Base-by-base conservation (phyloP, 148 eudicot genomes). In the Pharnaceum exiguum region DNA sequence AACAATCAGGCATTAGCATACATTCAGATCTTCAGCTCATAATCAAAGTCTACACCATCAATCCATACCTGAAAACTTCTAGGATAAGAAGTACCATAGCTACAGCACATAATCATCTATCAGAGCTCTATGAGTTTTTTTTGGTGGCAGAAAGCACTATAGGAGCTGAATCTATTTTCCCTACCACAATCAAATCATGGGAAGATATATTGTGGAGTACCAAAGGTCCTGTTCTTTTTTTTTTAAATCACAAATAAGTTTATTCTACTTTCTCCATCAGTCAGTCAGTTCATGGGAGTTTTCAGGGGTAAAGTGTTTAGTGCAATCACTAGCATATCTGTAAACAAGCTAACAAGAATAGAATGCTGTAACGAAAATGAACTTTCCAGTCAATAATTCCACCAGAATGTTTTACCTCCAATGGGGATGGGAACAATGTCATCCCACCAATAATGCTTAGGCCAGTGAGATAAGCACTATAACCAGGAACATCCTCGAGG, bases 401-500 rank as follows among this genome's bases (percentile, higher is more conserved):
- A 32, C 26, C 55, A 33, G 3, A 55, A 32, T 12, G 69, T 16
- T 16, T 21, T 82, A 83, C 86, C 96, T 80, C 87, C 51, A 85
- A 18, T 45, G 89, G 85, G 55, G 94, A 87, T 28, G 86, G 77
- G 71, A 87, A 91, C 77, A 91, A 70, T 43, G 98, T 78, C 93
- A 84, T 84, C 51, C 98, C 98, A 59, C 98, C 98, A 46, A 91
- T 81, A 50, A 91, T 87, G 75, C 98, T 88, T 40, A 91, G 95
- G 11, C 88, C 96, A 0, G 96, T 91, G 24, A 91, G 90, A 66
- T 91, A 91, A 1, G 83, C 75, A 61, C 70, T 88, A 43, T 91
- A 75, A 43, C 98, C 96, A 2, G 96, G 96, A 40, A 83, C 66
- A 60, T 88, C 98, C 69, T 81, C 94, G 27, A 71, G 66, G 60